Base-by-base conservation (phyloP, 306 rosid genomes). In the Alnus glutinosa region DNA sequence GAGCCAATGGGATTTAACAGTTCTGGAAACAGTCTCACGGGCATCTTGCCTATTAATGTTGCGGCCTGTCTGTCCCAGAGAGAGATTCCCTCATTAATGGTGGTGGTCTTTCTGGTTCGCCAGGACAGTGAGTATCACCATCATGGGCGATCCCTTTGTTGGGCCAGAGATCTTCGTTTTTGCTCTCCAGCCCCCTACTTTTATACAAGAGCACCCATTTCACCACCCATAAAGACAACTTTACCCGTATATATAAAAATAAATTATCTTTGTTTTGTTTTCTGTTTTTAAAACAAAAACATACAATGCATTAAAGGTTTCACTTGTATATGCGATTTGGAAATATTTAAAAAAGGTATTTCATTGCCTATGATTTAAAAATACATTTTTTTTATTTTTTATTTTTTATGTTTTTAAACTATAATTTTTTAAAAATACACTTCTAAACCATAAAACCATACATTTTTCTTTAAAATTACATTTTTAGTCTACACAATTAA, bases 1-100 rank as follows among this genome's bases (percentile, higher is more conserved):
- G 55, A 73, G 51, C 70, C 73, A 75, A 85, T 37, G 28, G 78
- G 74, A 16, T 61, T 77, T 57, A 71, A 81, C 62, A 75, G 55
- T 80, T 77, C 30, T 51, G 74, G 62, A 72, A 58, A 73, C 48
- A 70, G 78, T 64, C 52, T 73, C 78, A 75, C 79, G 83, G 86
- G 83, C 79, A 83, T 89, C 78, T 79, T 82, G 74, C 55, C 73
- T 73, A 85, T 87, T 85, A 89, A 87, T 87, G 90, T 84, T 75
- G 87, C 71, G 46, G 88, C 32, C 87, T 79, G 88, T 87, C 55
- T 55, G 72, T 79, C 81, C 44, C 89, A 87, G 87, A 80, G 79
- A 78, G 87, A 87, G 93, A 90, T 90, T 88, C 93, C 93, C 87
- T 84, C 80, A 77, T 80, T 87, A 16, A 90, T 62, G 84, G 86